Evolutionary conservation across 495 filamentous ascomycete genomes (phyloP), one percentile per base, ranked within the genome.

Genomic region (Xeromyces bisporus): DNA sequence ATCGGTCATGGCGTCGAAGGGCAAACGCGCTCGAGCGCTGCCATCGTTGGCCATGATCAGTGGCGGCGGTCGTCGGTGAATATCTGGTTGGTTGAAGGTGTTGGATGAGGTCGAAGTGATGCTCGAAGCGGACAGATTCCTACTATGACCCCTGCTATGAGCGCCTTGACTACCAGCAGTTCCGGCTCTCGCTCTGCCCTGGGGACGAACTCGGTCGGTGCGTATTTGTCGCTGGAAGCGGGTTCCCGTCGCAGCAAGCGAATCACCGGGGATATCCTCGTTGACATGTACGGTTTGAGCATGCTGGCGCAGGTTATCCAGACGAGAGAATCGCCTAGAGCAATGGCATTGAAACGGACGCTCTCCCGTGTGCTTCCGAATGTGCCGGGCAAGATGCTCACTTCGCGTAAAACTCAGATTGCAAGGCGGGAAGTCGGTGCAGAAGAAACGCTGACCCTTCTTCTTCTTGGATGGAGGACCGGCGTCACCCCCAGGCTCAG

Each of bases 291-390:
- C 91, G 0, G 91, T 97, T 46, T 93, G 91, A 10, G 89, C 91
- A 58, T 97, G 89, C 43, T 97, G 89, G 23, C 89, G 74, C 21
- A 97, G 62, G 42, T 97, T 97, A 52, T 97, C 89, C 21, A 97
- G 69, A 20, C 89, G 73, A n/a, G 89, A 97, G 52, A 97, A 97
- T 42, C 85, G 72, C 23, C 89, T 74, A 2, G 79, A 80, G 51
- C 89, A 97, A 53, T 96, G 89, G 45, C 89, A 97, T 53, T 93
- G 83, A 44, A 96, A 97, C 1, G 89, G 89, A 9, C 89, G 80
- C 54, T 97, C 89, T 12, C 89, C 89, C 1, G 89, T 97, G 48
- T 97, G 89, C 71, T 96, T 97, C 42, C 87, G 73, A 38, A 97
- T 96, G 40, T 97, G 89, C 18, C 89, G 69, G 8, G 89, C 89